Conservation (phyloP, 2,329 filamentous ascomycete species). For the Fusarium gaditjirri region DNA sequence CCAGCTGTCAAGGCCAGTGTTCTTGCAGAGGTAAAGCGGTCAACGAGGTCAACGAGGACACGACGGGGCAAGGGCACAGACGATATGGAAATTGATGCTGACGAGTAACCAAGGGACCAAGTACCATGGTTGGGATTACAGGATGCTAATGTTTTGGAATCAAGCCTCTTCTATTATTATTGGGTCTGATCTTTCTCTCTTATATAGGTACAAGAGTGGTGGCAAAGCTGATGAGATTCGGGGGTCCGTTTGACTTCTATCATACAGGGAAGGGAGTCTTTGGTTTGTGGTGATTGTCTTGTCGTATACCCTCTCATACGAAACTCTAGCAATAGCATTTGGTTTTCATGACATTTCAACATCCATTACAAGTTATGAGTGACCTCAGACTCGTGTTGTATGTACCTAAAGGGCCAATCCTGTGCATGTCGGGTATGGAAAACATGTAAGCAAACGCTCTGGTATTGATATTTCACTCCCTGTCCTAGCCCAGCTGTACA, state of each 20-base stretch:
- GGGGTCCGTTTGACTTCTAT: slow-evolving; percentile 23
- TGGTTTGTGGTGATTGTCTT: slow-evolving; percentile 35
- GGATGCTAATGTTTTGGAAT: slow-evolving; percentile 21
- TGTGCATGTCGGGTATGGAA: neutral
- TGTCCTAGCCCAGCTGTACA: slow-evolving; percentile 37
- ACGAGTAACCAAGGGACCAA: slow-evolving; percentile 36
- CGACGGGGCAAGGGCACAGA: slow-evolving; percentile 45
- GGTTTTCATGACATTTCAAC: slow-evolving; percentile 1
- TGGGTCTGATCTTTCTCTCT: slow-evolving; percentile 20
- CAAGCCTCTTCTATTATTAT: slow-evolving; percentile 20
- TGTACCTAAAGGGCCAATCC: neutral
- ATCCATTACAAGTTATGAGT: neutral
- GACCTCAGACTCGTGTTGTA: neutral
- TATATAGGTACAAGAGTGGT: slow-evolving; percentile 34
- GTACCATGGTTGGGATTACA: slow-evolving; percentile 17
- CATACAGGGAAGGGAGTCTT: slow-evolving; percentile 37
- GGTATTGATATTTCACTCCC: slow-evolving; percentile 21
- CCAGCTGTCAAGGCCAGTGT: slow-evolving; percentile 42
- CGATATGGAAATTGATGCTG: slow-evolving; percentile 52
- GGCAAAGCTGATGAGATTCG: neutral
- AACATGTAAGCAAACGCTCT: slow-evolving; percentile 22
- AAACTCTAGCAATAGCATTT: slow-evolving; percentile 11
- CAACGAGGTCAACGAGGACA: slow-evolving; percentile 41
- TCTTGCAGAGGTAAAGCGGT: slow-evolving; percentile 33
- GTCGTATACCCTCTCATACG: slow-evolving; percentile 42